Conservation (phyloP, 2,329 filamentous ascomycete species). For the Penicillium sp. region DNA sequence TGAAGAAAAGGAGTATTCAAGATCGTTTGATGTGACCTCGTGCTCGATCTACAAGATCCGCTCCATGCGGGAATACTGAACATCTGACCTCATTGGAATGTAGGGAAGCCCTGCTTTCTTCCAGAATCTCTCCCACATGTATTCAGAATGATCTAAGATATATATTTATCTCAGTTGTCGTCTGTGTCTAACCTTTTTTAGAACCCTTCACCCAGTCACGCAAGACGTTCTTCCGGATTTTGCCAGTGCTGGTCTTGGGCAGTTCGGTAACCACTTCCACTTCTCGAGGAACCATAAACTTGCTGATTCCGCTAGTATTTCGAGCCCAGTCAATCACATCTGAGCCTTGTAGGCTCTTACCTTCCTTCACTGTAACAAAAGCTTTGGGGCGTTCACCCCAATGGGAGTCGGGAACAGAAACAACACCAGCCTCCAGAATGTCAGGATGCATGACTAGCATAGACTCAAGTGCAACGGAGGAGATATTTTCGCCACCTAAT, state of each 20-base stretch:
- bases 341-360: constrained; percentile 59
- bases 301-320: constrained; percentile 74
- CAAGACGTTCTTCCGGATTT: constrained; percentile 92
- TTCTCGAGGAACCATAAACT: constrained; percentile 79
- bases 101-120: constrained; percentile 1
- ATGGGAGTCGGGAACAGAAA: constrained; percentile 80
- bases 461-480: constrained; percentile 84
- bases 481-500: constrained; percentile 92
- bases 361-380: constrained; percentile 76
- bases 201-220: constrained; percentile 74
- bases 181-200: constrained; percentile 19
- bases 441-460: constrained; percentile 86
- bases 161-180: background rate
- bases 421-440: constrained; percentile 87
- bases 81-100: constrained; percentile 12
- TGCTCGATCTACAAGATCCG: constrained; percentile 9
- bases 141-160: background rate
- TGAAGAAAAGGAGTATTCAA: background rate
- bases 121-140: background rate
- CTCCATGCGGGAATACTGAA: background rate
- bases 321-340: constrained; percentile 86
- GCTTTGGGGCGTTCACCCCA: constrained; percentile 98
- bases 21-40: constrained; percentile 15
- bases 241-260: constrained; percentile 96
- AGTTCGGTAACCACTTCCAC: constrained; percentile 80